These are phyloP conservation scores for Exserohilum turcica DNA, from an alignment of 2,329 filamentous ascomycete genomes.

Conservation along the genomic window DNA sequence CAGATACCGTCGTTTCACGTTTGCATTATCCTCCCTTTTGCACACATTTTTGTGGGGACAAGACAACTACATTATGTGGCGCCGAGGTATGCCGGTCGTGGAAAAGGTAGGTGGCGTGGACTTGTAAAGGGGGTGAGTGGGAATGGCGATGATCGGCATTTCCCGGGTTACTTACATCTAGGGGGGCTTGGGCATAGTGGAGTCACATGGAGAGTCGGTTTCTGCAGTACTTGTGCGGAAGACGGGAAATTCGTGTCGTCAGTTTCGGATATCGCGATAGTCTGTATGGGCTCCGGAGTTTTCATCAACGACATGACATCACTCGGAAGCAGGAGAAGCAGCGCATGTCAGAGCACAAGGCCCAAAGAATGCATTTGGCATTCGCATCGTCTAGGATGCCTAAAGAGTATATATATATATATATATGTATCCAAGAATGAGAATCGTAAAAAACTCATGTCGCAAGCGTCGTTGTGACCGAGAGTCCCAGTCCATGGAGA, in stretches of 20 bases:
- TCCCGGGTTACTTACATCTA: background rate
- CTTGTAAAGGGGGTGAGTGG: background rate
- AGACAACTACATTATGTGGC: background rate
- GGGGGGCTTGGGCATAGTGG: no score
- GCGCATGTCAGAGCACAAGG: background rate
- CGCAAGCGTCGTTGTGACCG: background rate
- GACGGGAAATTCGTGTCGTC: background rate
- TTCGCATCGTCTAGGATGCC: background rate
- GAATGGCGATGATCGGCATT: background rate
- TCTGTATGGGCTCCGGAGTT: no score
- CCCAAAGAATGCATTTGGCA: constrained; percentile 3
- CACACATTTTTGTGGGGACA: background rate
- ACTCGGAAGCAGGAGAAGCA: background rate
- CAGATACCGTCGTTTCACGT: background rate
- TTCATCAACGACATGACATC: background rate
- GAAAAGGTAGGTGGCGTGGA: background rate
- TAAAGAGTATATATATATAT: background rate
- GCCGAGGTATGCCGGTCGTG: background rate
- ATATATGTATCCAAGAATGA: constrained; percentile 3
- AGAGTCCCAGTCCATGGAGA: constrained; percentile 1
- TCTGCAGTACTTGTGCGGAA: background rate
- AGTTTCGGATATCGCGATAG: background rate
- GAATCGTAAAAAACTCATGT: constrained; percentile 7
- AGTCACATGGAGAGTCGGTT: no score
- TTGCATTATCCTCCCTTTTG: background rate